A percentile compares a stretch with the other conserved stretches of the same genome.
phyloP scores from a whole-genome alignment of 345 rosid genomes.

The Alliaria petiolata region DNA sequence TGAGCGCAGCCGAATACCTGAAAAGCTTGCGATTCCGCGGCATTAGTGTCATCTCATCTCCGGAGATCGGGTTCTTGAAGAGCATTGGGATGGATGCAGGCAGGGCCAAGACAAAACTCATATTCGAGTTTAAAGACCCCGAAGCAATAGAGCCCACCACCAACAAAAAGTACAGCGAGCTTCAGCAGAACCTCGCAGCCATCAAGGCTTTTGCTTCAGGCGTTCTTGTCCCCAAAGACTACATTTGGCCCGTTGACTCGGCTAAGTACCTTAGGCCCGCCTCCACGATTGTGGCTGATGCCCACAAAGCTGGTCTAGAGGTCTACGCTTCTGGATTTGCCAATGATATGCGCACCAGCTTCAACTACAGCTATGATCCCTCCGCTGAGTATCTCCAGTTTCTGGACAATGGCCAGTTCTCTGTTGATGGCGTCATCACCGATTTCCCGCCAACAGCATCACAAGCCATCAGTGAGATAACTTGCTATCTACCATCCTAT shows the following conservation, averaged over 20 bases:
- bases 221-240: conserved; percentile 69
- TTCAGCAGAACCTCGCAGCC: conserved; percentile 45
- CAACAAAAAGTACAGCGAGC: conserved; percentile 46
- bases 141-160: conserved; percentile 66
- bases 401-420: conserved; percentile 47
- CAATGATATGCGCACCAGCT: conserved; percentile 50
- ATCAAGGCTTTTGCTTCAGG: conserved; percentile 73
- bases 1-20: conserved; percentile 38
- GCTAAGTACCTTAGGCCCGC: conserved; percentile 49
- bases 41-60: conserved; percentile 52
- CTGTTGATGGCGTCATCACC: conserved; percentile 77
- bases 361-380: conserved; percentile 75
- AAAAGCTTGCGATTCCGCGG: conserved; percentile 22
- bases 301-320: conserved; percentile 69
- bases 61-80: conserved; percentile 81
- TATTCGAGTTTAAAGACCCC: conserved; percentile 45
- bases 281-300: conserved; percentile 68
- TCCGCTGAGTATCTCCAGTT: conserved; percentile 62
- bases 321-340: conserved; percentile 76
- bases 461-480: conserved; percentile 54
- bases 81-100: conserved; percentile 41
- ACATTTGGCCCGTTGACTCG: conserved; percentile 58
- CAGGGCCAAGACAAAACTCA: conserved; percentile 44
- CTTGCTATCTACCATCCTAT: neutral
- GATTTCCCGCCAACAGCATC: conserved; percentile 88